A percentile compares a stretch with the other conserved stretches of the same genome.
Evolutionary conservation across 805 yeast genomes (phyloP).

Genomic region (Pichia paraexigua): DNA sequence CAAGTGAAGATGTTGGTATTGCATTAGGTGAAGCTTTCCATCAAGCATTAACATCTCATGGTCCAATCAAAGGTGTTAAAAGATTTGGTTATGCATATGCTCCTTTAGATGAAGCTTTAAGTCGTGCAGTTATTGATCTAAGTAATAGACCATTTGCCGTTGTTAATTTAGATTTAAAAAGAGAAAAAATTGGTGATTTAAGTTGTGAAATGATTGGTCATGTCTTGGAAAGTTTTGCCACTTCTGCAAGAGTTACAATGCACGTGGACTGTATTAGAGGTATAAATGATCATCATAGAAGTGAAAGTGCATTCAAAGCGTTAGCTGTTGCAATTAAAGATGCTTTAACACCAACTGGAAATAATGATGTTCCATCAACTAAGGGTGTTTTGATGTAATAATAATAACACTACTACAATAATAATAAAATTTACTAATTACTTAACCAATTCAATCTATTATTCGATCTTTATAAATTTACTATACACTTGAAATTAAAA

Average conservation of each 20-base stretch:
- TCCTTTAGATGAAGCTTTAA: slow-evolving; percentile 92
- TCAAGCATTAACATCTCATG: slow-evolving; percentile 53
- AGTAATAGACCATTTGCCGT: slow-evolving; percentile 92
- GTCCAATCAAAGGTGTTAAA: slow-evolving; percentile 82
- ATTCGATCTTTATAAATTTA: not conserved
- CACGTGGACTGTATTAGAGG: slow-evolving; percentile 95
- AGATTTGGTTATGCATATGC: slow-evolving; percentile 92
- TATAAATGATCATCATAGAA: slow-evolving; percentile 90
- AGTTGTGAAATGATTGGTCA: slow-evolving; percentile 98
- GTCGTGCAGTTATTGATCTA: slow-evolving; percentile 92
- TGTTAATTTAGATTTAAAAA: slow-evolving; percentile 76
- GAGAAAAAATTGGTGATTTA: slow-evolving; percentile 90
- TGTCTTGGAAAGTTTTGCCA: slow-evolving; percentile 88
- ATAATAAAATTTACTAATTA: not conserved
- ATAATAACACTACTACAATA: not conserved
- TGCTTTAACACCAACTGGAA: slow-evolving; percentile 75
- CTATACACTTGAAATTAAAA: not conserved
- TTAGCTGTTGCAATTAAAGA: slow-evolving; percentile 87
- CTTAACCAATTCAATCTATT: not conserved
- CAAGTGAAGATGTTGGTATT: slow-evolving; percentile 92
- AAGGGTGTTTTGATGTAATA: slow-evolving; percentile 79
- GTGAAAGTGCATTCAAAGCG: slow-evolving; percentile 95
- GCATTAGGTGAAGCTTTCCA: slow-evolving; percentile 87
- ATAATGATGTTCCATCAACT: slow-evolving; percentile 89
- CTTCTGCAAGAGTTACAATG: slow-evolving; percentile 80